Percentiles rank a stretch among this genome's conserved stretches.
These are phyloP conservation scores for Cercophora samala DNA, from an alignment of 495 filamentous ascomycete genomes.

Conservation along the genomic window DNA sequence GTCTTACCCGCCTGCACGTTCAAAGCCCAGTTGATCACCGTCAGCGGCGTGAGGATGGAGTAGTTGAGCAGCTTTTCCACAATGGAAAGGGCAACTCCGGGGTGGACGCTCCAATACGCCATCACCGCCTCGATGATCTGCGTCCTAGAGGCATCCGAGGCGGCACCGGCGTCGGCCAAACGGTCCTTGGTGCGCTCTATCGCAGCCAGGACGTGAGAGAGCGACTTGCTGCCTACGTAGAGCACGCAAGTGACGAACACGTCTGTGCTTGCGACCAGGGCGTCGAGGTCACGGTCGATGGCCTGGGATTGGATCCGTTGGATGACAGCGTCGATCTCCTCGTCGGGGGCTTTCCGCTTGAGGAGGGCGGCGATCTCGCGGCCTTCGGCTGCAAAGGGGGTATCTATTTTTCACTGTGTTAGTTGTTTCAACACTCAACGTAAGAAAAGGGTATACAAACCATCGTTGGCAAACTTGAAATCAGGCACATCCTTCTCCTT, in stretches of 20 bases:
- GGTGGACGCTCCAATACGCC: conserved; percentile 89
- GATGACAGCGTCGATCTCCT: conserved; percentile 74
- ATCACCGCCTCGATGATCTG: conserved; percentile 91
- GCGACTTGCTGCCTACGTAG: conserved; percentile 86
- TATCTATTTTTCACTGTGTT: conserved; percentile 46
- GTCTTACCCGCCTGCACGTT: conserved; percentile 49
- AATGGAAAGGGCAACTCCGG: conserved; percentile 88
- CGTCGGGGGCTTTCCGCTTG: conserved; percentile 75
- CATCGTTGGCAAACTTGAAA: conserved; percentile 81
- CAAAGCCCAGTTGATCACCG: conserved; percentile 86
- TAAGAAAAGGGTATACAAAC: conserved; percentile 49
- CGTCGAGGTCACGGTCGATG: conserved; percentile 62
- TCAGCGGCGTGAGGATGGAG: conserved; percentile 77
- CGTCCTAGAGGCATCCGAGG: conserved; percentile 66
- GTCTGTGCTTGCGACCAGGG: conserved; percentile 79
- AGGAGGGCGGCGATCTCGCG: conserved; percentile 74
- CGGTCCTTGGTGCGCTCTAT: conserved; percentile 95
- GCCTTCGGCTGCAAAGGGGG: conserved; percentile 77
- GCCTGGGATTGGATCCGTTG: conserved; percentile 74
- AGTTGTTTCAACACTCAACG: conserved; percentile 18
- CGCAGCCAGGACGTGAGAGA: conserved; percentile 91
- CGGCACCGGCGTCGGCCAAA: conserved; percentile 70
- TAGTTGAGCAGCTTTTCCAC: conserved; percentile 98
- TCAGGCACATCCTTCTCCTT: conserved; percentile 92
- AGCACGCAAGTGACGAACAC: conserved; percentile 90